These are phyloP conservation scores for Alternaria triticina DNA, from an alignment of 2,329 filamentous ascomycete genomes.

Conservation along the genomic window DNA sequence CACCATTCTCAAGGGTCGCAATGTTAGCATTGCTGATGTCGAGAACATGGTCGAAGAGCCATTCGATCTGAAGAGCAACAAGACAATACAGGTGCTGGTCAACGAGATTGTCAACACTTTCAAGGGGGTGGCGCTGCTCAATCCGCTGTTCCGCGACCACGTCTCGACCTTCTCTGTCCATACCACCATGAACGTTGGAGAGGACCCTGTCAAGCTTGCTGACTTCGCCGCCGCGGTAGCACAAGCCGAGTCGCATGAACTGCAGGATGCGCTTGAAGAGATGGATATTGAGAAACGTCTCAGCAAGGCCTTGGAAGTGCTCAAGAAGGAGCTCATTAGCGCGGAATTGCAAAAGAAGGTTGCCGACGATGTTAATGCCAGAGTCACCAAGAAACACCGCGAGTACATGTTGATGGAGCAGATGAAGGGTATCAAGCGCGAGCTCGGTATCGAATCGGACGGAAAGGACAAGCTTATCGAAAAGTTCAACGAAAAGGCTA, in stretches of 20 bases:
- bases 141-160: conserved; percentile 94
- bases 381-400: conserved; percentile 95
- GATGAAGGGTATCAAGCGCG: conserved; percentile 97
- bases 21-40: conserved; percentile 92
- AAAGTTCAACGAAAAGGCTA: conserved; percentile 94
- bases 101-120: conserved; percentile 99
- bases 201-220: conserved; percentile 92
- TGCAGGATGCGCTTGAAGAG: conserved; percentile 88
- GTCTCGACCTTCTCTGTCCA: conserved; percentile 85
- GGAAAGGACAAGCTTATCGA: conserved; percentile 98
- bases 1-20: conserved; percentile 87
- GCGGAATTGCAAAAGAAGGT: conserved; percentile 97
- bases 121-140: conserved; percentile 93
- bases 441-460: conserved; percentile 95
- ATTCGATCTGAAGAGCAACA: conserved; percentile 87
- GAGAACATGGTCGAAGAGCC: conserved; percentile 90
- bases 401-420: conserved; percentile 99
- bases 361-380: conserved; percentile 94
- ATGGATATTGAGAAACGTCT: conserved; percentile 92
- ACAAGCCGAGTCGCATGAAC: conserved; percentile 80
- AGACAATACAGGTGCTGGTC: conserved; percentile 86
- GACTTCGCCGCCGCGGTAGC: conserved; percentile 97
- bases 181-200: conserved; percentile 90
- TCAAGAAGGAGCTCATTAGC: conserved; percentile 99
- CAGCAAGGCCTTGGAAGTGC: conserved; percentile 85